These are phyloP conservation scores for Xylariales sp. DNA, from an alignment of 2,329 filamentous ascomycete species.

Conservation along the genomic window DNA sequence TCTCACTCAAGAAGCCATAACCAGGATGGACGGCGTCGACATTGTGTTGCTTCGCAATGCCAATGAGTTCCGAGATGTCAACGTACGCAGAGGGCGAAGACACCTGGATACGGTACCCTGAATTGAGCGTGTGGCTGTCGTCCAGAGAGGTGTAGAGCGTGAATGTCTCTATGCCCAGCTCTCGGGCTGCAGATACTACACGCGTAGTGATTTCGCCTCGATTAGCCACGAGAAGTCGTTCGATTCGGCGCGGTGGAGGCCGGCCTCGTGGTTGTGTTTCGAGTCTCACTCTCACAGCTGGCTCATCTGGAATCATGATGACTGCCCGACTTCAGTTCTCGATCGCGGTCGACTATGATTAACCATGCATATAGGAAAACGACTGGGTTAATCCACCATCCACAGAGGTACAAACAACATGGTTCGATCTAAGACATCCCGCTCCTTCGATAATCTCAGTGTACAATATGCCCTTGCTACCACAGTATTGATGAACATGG, in stretches of 20 bases:
- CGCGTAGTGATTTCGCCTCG: conserved; percentile 60
- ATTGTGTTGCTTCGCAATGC: conserved; percentile 40
- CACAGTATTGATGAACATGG: too few species aligned
- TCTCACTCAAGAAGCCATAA: conserved; percentile 62
- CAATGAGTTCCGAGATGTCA: conserved; percentile 33
- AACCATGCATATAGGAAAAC: too few species aligned
- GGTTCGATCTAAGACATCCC: too few species aligned
- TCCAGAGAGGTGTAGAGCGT: conserved; percentile 52
- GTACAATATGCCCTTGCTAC: too few species aligned
- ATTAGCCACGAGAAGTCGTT: conserved; percentile 4
- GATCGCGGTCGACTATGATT: too few species aligned
- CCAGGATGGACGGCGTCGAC: conserved; percentile 58
- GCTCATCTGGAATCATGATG: too few species aligned
- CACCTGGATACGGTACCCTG: conserved; percentile 46
- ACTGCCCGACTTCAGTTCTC: too few species aligned
- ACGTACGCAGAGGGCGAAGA: conserved; percentile 29
- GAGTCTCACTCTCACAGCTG: neutral
- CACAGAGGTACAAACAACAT: too few species aligned
- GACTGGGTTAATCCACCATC: too few species aligned
- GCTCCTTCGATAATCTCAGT: too few species aligned
- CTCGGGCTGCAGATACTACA: conserved; percentile 54
- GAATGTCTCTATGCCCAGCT: conserved; percentile 51
- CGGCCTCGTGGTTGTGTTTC: neutral
- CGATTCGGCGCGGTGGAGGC: conserved; percentile 3
- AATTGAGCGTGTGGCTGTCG: conserved; percentile 46